Evolutionary conservation across 2,329 filamentous ascomycete genomes (phyloP).

Genomic region (Cladosporium sphaerospermum): DNA sequence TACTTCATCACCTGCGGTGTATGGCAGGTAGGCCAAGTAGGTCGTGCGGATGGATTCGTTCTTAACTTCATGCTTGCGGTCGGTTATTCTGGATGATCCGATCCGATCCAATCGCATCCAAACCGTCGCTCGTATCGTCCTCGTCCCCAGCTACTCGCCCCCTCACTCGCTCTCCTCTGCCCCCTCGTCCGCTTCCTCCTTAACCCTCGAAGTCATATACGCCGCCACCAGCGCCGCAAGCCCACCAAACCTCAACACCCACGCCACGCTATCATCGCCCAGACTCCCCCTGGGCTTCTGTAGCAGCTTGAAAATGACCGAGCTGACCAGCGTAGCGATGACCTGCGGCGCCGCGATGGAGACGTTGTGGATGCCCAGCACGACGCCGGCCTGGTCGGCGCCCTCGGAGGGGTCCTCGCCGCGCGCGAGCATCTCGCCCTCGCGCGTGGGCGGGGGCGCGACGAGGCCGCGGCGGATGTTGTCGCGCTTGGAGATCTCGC

Average conservation of each 20-base stretch:
- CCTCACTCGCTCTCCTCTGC: not conserved
- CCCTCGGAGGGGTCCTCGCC: conserved; percentile 49
- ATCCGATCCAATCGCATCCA: no score
- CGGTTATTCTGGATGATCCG: no score
- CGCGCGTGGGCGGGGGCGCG: conserved; percentile 30
- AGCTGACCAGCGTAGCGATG: conserved; percentile 77
- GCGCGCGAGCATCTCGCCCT: conserved; percentile 33
- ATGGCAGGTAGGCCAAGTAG: no score
- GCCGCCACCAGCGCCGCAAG: conserved; percentile 71
- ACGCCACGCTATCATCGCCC: conserved; percentile 79
- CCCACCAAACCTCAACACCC: conserved; percentile 80
- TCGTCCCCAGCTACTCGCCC: no score
- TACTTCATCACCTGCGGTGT: no score
- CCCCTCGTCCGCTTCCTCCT: conserved; percentile 48
- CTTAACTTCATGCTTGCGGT: no score
- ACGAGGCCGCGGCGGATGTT: conserved; percentile 52
- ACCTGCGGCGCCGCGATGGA: conserved; percentile 88
- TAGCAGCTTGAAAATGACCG: conserved; percentile 73
- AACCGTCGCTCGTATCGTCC: no score
- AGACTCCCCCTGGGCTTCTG: conserved; percentile 82
- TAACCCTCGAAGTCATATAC: conserved; percentile 61
- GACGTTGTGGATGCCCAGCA: conserved; percentile 93
- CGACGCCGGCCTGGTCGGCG: conserved; percentile 76
- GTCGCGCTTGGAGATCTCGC: conserved; percentile 81
- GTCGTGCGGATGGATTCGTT: no score